A percentile compares a stretch with the other conserved stretches of the same genome.
Conservation (phyloP, 192 early-diverging fungal species). For the Chytriomyces confervae region DNA sequence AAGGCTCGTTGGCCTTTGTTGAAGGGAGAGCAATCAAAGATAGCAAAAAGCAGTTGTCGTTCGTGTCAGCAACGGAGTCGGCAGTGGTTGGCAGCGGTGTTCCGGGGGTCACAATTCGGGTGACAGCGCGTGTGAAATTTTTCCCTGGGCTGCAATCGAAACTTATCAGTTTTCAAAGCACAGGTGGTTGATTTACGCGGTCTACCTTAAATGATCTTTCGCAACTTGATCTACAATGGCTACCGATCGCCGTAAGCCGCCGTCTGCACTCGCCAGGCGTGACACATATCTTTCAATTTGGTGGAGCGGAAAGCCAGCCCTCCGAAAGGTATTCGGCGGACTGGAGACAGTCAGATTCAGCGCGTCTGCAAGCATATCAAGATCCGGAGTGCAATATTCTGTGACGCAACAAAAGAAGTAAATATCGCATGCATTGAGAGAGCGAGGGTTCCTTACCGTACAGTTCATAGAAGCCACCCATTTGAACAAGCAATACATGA, state of each 20-base stretch:
- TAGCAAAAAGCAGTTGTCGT: constrained; percentile 48
- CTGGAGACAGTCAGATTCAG: constrained; percentile 30
- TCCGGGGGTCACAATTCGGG: constrained; percentile 84
- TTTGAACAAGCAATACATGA: constrained; percentile 55
- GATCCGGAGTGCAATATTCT: constrained; percentile 6
- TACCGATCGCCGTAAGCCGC: constrained; percentile 41
- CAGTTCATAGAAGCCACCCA: constrained; percentile 60
- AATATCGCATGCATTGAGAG: not conserved
- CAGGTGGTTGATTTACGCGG: not conserved
- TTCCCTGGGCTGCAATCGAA: constrained; percentile 12
- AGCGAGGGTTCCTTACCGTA: constrained; percentile 35
- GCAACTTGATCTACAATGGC: constrained; percentile 52
- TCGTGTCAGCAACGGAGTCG: not conserved
- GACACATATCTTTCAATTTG: constrained; percentile 40
- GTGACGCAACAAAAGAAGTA: not conserved
- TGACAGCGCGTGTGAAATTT: constrained; percentile 67
- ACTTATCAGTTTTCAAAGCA: not conserved
- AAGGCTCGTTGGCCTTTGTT: constrained; percentile 23
- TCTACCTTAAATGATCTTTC: constrained; percentile 23
- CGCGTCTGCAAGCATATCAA: constrained; percentile 39
- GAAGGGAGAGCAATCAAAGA: constrained; percentile 39
- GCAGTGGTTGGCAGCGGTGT: constrained; percentile 72
- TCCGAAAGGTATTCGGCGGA: constrained; percentile 5
- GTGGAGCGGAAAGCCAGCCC: constrained; percentile 48
- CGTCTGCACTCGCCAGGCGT: constrained; percentile 34